A percentile compares a stretch with the other conserved stretches of the same genome.
These are phyloP conservation scores for Dendrobium chrysotoxum DNA, from an alignment of 106 monocot species.

Conservation along the genomic window DNA sequence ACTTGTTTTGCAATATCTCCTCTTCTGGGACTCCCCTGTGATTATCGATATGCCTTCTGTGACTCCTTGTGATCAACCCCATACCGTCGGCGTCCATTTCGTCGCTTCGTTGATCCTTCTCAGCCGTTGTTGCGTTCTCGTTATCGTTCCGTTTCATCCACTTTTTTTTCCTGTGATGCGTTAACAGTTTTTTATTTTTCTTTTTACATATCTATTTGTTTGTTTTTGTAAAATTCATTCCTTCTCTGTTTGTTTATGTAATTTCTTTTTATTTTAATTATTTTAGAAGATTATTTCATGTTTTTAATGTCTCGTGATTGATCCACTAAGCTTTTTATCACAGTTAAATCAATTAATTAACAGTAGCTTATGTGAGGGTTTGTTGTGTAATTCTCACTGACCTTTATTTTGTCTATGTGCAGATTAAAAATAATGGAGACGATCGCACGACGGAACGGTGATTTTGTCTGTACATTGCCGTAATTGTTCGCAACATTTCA, in stretches of 20 bases:
- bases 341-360: too few species aligned
- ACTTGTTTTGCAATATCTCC: not conserved
- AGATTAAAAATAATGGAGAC: not conserved
- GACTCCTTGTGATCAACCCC: not conserved
- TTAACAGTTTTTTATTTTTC: not conserved
- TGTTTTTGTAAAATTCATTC: not conserved
- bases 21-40: not conserved
- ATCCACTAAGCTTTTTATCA: too few species aligned
- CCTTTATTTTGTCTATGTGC: not conserved
- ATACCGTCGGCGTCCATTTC: not conserved
- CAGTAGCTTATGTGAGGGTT: too few species aligned
- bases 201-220: not conserved
- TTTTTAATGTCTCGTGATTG: too few species aligned
- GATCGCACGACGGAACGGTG: not conserved
- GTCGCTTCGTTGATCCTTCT: not conserved
- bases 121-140: not conserved
- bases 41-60: not conserved
- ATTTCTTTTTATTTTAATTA: not conserved
- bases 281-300: too few species aligned
- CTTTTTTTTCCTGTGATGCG: too few species aligned
- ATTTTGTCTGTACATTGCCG: not conserved
- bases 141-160: not conserved
- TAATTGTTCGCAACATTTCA: not conserved
- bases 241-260: not conserved
- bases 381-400: not conserved